Conservation (phyloP, 2,329 filamentous ascomycete species). For the Diaporthe ilicicola region DNA sequence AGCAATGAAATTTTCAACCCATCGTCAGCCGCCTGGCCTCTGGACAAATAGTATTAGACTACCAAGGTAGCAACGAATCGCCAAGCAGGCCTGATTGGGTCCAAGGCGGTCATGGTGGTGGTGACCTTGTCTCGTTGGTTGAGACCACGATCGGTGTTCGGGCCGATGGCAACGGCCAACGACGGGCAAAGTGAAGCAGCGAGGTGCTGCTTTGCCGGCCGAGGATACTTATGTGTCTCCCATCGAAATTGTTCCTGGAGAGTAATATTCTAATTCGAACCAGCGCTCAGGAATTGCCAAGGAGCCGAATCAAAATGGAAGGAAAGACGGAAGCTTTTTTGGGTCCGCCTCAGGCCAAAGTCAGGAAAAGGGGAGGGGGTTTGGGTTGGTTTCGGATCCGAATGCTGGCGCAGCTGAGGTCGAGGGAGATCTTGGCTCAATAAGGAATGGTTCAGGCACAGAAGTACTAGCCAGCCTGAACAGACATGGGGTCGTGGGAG, state of each 20-base stretch:
- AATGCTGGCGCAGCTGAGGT: slow-evolving; percentile 11
- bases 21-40: background rate
- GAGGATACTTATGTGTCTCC: background rate
- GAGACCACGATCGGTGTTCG: background rate
- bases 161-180: slow-evolving; percentile 2
- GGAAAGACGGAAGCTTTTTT: slow-evolving; percentile 8
- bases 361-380: background rate
- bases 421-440: slow-evolving; percentile 12
- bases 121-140: background rate
- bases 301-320: slow-evolving; percentile 9
- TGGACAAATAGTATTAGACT: background rate
- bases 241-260: background rate
- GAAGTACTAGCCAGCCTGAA: background rate
- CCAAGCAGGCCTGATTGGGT: background rate
- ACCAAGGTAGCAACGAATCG: background rate
- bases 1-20: background rate
- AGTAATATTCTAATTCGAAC: background rate
- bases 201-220: background rate
- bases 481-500: slow-evolving; percentile 8
- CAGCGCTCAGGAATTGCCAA: background rate
- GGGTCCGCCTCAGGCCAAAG: background rate
- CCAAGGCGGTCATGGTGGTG: background rate
- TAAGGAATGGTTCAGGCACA: slow-evolving; percentile 24
- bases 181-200: background rate
- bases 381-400: background rate